phyloP scores from a whole-genome alignment of 2,329 filamentous ascomycete species.

The Diplodia scrobiculata region DNA sequence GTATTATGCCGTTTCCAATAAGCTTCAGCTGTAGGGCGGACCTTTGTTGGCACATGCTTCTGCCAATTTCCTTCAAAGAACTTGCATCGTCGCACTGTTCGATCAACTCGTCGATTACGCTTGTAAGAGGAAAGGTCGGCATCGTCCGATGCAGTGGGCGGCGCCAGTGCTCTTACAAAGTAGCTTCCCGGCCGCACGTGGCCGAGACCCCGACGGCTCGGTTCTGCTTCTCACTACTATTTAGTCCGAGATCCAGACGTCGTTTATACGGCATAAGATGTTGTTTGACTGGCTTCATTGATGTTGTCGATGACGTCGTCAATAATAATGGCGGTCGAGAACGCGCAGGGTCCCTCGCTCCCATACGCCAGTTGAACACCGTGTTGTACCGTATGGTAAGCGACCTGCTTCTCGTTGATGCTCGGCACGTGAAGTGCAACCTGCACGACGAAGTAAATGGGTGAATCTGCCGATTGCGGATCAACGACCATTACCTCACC shows the following conservation, averaged over 20 bases:
- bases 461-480: background rate
- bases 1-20: background rate
- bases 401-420: background rate
- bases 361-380: background rate
- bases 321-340: background rate
- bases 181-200: background rate
- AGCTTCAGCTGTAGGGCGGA: too few species aligned
- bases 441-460: background rate
- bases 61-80: too few species aligned
- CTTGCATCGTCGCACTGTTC: too few species aligned
- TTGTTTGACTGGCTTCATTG: background rate
- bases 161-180: background rate
- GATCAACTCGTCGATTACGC: background rate
- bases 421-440: background rate
- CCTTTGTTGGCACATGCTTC: too few species aligned
- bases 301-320: background rate
- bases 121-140: background rate
- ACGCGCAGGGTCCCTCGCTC: background rate
- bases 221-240: background rate
- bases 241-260: background rate
- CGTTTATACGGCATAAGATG: background rate
- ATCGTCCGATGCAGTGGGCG: background rate
- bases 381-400: background rate
- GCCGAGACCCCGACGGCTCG: background rate
- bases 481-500: background rate